Base-by-base conservation (phyloP, 31 red algal genomes). In the Endocladia muricata region DNA sequence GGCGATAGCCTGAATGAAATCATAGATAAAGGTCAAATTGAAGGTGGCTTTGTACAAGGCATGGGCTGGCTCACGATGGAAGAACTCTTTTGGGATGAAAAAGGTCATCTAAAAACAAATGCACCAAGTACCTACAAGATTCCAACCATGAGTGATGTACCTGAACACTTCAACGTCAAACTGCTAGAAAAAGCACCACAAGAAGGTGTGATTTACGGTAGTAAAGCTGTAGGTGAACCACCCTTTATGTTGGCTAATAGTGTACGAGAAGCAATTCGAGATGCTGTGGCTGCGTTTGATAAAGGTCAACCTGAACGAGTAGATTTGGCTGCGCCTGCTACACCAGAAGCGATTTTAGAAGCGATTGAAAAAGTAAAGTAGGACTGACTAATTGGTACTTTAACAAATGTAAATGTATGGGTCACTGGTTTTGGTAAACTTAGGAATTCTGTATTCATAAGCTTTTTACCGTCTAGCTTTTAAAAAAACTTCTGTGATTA, bases 1-100 rank as follows among this genome's bases (percentile, higher is more conserved):
- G 93, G 93, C 13, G 78, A 77, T 48, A 34, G 74, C 9, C 47
- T 96, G 43, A 91, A 96, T 82, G 88, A 88, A n/a, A 63, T 77
- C 21, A 77, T 96, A 17, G 93, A 96, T 47, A 68, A 92, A 40
- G 93, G 93, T 25, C 93, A 96, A 69, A 92, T 96, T 74, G 93
- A 96, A 55, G 93, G 93, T 1, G 93, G 56, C 1, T 96, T 92
- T 88, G 77, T 92, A 42, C 93, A 96, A 72, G 93, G 93, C 22
- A n/a, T 96, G 47, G 93, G 88, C 17, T 91, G 88, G 86, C 88
- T 82, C 48, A 96, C 93, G 21, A 82, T 91, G 81, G 93, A 96
- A 74, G 93, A 96, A 77, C 57, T 96, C 40, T 61, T 96, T 3
- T 94, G 91, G 91, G 8, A 88, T 37, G 49, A 61, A 23, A 36